Evolutionary conservation across 2,329 filamentous ascomycete genomes (phyloP).

Genomic region (Nectriaceae sp.): DNA sequence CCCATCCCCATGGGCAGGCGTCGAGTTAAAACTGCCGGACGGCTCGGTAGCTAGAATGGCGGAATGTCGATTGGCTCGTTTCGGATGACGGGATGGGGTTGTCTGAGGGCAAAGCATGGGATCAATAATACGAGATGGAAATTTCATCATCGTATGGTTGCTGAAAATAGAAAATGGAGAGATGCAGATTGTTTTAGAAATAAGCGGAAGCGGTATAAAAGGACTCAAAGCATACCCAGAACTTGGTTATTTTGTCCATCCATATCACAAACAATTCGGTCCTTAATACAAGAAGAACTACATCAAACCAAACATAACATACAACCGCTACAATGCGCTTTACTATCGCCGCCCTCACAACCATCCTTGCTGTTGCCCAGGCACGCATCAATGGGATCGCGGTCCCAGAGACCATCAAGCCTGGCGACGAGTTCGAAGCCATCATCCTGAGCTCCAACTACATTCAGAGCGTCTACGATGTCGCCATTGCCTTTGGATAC

Average conservation of each 20-base stretch:
- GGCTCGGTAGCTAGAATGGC: background rate
- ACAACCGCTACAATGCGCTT: constrained; percentile 19
- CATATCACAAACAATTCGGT: background rate
- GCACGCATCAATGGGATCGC: constrained; percentile 47
- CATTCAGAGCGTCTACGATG: constrained; percentile 46
- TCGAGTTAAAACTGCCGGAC: no score
- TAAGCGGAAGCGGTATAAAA: no score
- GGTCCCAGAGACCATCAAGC: constrained; percentile 41
- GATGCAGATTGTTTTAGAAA: background rate
- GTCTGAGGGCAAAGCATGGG: background rate
- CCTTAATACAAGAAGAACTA: no score
- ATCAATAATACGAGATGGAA: background rate
- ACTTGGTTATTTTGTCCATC: background rate
- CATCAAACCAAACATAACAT: background rate
- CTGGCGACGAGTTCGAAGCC: constrained; percentile 39
- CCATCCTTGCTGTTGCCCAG: constrained; percentile 27
- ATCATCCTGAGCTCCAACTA: constrained; percentile 43
- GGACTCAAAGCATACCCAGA: no score
- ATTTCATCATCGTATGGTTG: background rate
- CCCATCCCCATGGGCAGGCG: no score
- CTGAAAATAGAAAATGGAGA: background rate
- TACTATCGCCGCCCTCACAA: constrained; percentile 19
- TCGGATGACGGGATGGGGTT: background rate
- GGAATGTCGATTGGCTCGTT: background rate
- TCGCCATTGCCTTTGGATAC: constrained; percentile 47